Evolutionary conservation across 2,329 filamentous ascomycete species (phyloP), one percentile per base, ranked within the genome.

Genomic region (Xylaria sp.): DNA sequence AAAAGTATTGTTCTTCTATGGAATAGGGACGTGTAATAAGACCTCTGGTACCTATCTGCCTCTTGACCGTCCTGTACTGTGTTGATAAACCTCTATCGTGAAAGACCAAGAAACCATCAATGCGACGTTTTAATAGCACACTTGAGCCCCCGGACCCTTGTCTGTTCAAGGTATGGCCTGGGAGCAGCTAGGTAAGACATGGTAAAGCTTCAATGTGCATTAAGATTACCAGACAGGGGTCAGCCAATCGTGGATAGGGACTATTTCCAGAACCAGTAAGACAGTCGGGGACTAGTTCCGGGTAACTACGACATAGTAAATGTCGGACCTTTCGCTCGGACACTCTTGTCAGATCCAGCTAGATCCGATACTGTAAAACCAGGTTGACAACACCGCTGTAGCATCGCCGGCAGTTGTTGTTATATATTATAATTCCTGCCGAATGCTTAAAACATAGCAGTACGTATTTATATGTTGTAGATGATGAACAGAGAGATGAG

Each of bases 211-310:
- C 60, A 68, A 75, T 70, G 74, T 68, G 73, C 63, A 69, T 74
- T 76, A 71, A 78, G 74, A 78, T 77, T 77, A 70, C 66, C 43
- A 60, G 71, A 69, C 75, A 75, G 68, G 76, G 76, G 58, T 68
- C 15, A 33, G 18, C 74, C 68, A 73, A 76, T 74, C 59, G 69
- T 58, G 51, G 63, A 18, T 15, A 9, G 58, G 36, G 59, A 58
- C 55, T 62, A 41, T 58, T 72, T 70, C 60, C 64, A 64, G 62
- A 62, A 62, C 68, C 64, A 72, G 72, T 62, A 73, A 70, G 36
- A 59, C 63, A 20, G 1, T 56, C 36, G 36, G 49, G 39, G 41
- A 49, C 33, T 43, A 48, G 51, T 56, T 55, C 28, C 31, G 36
- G 43, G 63, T 66, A 49, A 56, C 63, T 63, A 28, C 28, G 3